A percentile compares a stretch with the other conserved stretches of the same genome.
Conservation (phyloP, 257 asterid genomes). For the Paulownia fortunei region DNA sequence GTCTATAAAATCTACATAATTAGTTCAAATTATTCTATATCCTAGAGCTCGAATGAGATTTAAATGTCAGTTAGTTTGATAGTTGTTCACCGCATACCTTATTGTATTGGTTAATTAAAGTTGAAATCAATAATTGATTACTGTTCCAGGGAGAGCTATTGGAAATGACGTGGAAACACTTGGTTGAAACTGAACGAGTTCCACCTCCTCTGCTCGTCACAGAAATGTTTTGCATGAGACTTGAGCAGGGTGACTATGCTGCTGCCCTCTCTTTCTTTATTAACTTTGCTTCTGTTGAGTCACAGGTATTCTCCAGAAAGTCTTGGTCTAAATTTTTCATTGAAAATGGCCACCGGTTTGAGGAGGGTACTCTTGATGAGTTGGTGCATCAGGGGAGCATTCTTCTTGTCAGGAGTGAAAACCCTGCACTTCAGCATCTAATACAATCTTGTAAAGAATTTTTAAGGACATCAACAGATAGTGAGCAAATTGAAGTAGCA, state of each 20-base stretch:
- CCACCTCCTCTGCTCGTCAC: slow-evolving; percentile 63
- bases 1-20: too few species aligned
- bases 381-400: slow-evolving; percentile 46
- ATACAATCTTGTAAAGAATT: slow-evolving; percentile 58
- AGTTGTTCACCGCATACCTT: too few species aligned
- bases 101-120: neutral
- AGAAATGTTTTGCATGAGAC: slow-evolving; percentile 67
- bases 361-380: slow-evolving; percentile 42
- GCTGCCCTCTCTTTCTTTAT: slow-evolving; percentile 61
- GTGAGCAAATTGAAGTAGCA: slow-evolving; percentile 19
- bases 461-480: slow-evolving; percentile 33
- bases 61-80: too few species aligned
- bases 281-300: slow-evolving; percentile 50
- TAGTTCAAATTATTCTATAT: too few species aligned
- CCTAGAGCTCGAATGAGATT: too few species aligned
- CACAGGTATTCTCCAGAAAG: slow-evolving; percentile 62
- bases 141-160: slow-evolving; percentile 55
- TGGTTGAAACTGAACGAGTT: slow-evolving; percentile 51
- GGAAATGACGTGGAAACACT: slow-evolving; percentile 79
- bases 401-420: slow-evolving; percentile 36
- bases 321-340: slow-evolving; percentile 67
- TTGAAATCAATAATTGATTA: neutral
- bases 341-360: slow-evolving; percentile 51
- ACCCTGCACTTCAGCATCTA: slow-evolving; percentile 51
- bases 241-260: slow-evolving; percentile 55